Conservation (phyloP, 2,329 filamentous ascomycete species). For the Calonectria henricotiae region DNA sequence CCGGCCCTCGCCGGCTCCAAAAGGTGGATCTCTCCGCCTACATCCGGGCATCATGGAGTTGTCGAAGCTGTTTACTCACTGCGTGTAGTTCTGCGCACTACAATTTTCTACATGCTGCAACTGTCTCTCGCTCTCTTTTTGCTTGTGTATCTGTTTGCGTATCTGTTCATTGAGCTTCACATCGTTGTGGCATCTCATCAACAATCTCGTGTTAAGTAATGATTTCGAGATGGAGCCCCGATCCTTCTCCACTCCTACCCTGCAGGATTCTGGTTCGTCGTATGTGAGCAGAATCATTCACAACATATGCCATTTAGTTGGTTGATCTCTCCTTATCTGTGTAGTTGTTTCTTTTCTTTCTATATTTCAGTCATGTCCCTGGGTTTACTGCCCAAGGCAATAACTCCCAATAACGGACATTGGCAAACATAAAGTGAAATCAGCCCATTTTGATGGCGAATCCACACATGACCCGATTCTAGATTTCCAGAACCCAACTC, state of each 20-base stretch:
- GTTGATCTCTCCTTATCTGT: background rate
- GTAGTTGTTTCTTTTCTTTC: background rate
- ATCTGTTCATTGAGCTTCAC: background rate
- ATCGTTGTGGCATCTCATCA: background rate
- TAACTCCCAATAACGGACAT: background rate
- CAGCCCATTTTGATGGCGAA: background rate
- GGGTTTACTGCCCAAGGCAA: no score
- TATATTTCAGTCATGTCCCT: no score
- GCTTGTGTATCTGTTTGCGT: background rate
- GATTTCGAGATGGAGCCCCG: background rate
- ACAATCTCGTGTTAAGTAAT: background rate
- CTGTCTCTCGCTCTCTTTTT: background rate
- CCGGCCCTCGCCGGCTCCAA: constrained; percentile 45
- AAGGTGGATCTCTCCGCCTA: constrained; percentile 38
- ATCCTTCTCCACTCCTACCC: background rate
- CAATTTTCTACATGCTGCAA: background rate
- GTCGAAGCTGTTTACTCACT: background rate
- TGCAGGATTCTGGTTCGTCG: background rate
- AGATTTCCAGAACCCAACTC: background rate
- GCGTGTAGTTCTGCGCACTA: background rate
- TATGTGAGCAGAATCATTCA: background rate
- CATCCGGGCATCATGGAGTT: constrained; percentile 10
- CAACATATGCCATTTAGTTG: no score
- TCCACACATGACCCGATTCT: constrained; percentile 6
- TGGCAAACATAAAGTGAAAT: background rate